Evolutionary conservation across 192 early-diverging fungal species (phyloP), one percentile per base, ranked within the genome.

Genomic region (Umbelopsis sp.): DNA sequence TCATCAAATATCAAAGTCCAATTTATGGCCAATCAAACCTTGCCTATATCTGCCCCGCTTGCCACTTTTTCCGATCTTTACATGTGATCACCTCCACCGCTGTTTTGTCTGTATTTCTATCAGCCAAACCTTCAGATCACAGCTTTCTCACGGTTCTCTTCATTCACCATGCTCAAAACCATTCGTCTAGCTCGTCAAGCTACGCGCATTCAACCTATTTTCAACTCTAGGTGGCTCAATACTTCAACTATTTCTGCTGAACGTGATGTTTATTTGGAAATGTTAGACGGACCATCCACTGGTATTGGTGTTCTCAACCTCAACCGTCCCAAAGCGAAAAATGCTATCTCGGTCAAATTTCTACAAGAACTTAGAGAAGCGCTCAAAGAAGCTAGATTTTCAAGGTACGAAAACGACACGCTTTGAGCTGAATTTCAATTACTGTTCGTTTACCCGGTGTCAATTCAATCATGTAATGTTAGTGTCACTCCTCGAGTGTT

Each of bases 331-430:
- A 80, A 83, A 45, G 88, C 93, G 17, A 93, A 88, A 77, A 98
- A 98, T 78, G 97, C 97, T 10, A 77, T 98, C n/a, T 96, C 95
- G 2, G 80, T 86, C 26, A 87, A 85, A 45, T 81, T 98, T 25
- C 82, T 98, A 32, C 54, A 66, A 3, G 82, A 95, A 69, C 91
- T 98, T 77, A 79, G 87, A 36, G 70, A 74, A 12, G 86, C 89
- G 4, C 76, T 98, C 0, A 78, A 87, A 31, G 75, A 81, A 59
- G 76, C 93, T 45, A 84, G 86, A 70, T 92, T 85, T 76, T 88
- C 88, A 73, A 81, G 79, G 85, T 89, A 86, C 51, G 83, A 71
- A 34, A 22, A 6, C n/a, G 34, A 41, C 4, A 41, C 7, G n/a
- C 26, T 5, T 45, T 69, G 2, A 44, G 22, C 41, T 21, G 22